Percentiles rank a stretch among this genome's conserved stretches.
Conservation (phyloP, 306 rosid species). For the Trifolium pratense region DNA sequence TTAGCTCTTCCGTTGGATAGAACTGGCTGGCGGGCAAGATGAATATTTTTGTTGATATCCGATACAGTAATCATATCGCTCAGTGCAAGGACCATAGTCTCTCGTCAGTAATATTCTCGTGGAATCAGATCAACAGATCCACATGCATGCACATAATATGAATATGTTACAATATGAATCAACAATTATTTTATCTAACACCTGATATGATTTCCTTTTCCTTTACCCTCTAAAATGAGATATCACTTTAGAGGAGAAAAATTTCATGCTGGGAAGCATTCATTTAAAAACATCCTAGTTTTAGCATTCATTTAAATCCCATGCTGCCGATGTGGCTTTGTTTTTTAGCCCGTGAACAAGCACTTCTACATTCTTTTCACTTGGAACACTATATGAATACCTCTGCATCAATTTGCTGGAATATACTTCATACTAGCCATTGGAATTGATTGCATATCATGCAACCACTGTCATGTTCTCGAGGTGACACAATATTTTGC, state of each 20-base stretch:
- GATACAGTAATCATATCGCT: neutral
- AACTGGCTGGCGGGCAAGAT: conserved; percentile 1
- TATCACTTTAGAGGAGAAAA: conserved; percentile 1
- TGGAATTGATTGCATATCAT: conserved; percentile 27
- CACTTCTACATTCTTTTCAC: conserved; percentile 5
- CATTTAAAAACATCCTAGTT: conserved; percentile 11
- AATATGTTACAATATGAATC: neutral
- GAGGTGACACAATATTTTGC: conserved; percentile 13
- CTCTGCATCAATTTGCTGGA: conserved; percentile 1
- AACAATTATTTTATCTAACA: neutral
- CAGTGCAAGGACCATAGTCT: conserved; percentile 2
- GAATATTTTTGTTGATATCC: neutral
- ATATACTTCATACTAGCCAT: conserved; percentile 8
- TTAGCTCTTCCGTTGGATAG: neutral
- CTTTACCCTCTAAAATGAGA: neutral
- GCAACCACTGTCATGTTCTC: conserved; percentile 31
- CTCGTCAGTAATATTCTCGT: neutral
- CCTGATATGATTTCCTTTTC: neutral
- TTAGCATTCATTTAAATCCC: too few relatives aligned
- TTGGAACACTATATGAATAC: neutral
- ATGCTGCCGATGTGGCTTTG: neutral
- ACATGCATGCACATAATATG: conserved; percentile 11
- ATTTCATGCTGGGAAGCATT: conserved; percentile 15
- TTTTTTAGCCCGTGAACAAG: conserved; percentile 20
- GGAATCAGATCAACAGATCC: neutral